These are phyloP conservation scores for Auricularia cornea DNA, from an alignment of 768 basidiomycete species.

Conservation along the genomic window DNA sequence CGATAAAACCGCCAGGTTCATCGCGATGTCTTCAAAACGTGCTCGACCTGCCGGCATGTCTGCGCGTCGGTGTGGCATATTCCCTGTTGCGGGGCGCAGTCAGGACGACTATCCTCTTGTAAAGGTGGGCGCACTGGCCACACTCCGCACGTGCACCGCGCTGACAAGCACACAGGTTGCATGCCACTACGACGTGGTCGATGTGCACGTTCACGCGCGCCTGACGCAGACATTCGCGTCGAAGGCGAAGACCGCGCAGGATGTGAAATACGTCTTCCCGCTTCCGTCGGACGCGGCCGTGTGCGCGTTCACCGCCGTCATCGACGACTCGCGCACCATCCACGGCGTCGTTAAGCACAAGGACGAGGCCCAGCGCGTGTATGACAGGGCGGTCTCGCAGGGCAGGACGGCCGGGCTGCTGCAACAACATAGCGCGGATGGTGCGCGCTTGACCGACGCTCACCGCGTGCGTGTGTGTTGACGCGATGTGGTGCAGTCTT, in stretches of 20 bases:
- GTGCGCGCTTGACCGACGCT: too few relatives aligned
- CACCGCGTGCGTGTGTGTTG: too few relatives aligned
- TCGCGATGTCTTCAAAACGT: too few relatives aligned
- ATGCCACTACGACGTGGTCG: background rate
- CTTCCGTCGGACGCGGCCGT: slow-evolving; percentile 47
- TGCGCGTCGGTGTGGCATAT: too few relatives aligned
- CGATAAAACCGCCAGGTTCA: too few relatives aligned
- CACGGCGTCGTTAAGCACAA: slow-evolving; percentile 45
- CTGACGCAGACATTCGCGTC: slow-evolving; percentile 8
- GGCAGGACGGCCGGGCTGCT: slow-evolving; percentile 39
- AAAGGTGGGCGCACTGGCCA: background rate
- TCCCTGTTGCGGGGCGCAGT: too few relatives aligned
- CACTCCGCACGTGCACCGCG: background rate
- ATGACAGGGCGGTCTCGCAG: slow-evolving; percentile 31
- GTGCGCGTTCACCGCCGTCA: slow-evolving; percentile 44
- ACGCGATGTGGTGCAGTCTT: too few relatives aligned
- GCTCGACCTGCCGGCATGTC: too few relatives aligned
- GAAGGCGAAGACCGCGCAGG: slow-evolving; percentile 2
- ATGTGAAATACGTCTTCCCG: slow-evolving; percentile 45
- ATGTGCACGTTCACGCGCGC: background rate
- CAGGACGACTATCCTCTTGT: background rate
- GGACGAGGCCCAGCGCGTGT: slow-evolving; percentile 31
- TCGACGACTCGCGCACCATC: slow-evolving; percentile 35
- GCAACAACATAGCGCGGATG: slow-evolving; percentile 20
- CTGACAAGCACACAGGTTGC: background rate